phyloP scores from a whole-genome alignment of 2,329 filamentous ascomycete genomes.

The Aureobasidium namibiae region DNA sequence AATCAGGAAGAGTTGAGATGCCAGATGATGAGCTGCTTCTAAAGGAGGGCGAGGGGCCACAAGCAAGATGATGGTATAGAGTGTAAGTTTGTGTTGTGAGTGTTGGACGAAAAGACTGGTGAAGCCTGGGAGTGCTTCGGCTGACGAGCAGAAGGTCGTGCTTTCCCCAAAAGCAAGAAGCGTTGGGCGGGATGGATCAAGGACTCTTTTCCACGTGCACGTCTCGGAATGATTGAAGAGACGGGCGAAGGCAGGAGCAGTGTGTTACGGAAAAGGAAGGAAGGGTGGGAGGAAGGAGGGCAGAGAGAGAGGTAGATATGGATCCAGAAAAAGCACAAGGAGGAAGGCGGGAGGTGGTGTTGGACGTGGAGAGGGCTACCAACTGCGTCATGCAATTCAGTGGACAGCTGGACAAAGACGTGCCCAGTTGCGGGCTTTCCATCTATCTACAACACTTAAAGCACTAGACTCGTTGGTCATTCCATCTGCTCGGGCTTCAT shows the following conservation, averaged over 20 bases:
- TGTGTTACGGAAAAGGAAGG: slow-evolving; percentile 14
- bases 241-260: not conserved
- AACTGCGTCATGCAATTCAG: slow-evolving; percentile 5
- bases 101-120: slow-evolving; percentile 9
- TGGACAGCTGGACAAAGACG: slow-evolving; percentile 12
- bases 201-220: slow-evolving; percentile 1
- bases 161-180: slow-evolving; percentile 15
- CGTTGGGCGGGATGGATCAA: not conserved
- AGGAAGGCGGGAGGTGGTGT: slow-evolving; percentile 13
- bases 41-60: slow-evolving; percentile 8
- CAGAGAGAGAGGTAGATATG: slow-evolving; percentile 2
- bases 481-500: not conserved
- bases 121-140: slow-evolving; percentile 9
- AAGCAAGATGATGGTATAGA: slow-evolving; percentile 9
- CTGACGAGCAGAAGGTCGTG: slow-evolving; percentile 13
- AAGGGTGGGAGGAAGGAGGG: slow-evolving; percentile 9
- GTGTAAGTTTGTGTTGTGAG: not conserved
- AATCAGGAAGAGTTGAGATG: slow-evolving; percentile 11
- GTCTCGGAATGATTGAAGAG: slow-evolving; percentile 12
- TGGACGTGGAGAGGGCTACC: slow-evolving; percentile 9
- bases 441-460: slow-evolving; percentile 5
- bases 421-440: slow-evolving; percentile 1
- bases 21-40: slow-evolving; percentile 10
- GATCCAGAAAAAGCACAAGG: slow-evolving; percentile 8
- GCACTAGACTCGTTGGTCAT: not conserved